Percentiles rank a stretch among this genome's conserved stretches.
Conservation (phyloP, 805 yeast genomes). For the Metschnikowia cubensis region DNA sequence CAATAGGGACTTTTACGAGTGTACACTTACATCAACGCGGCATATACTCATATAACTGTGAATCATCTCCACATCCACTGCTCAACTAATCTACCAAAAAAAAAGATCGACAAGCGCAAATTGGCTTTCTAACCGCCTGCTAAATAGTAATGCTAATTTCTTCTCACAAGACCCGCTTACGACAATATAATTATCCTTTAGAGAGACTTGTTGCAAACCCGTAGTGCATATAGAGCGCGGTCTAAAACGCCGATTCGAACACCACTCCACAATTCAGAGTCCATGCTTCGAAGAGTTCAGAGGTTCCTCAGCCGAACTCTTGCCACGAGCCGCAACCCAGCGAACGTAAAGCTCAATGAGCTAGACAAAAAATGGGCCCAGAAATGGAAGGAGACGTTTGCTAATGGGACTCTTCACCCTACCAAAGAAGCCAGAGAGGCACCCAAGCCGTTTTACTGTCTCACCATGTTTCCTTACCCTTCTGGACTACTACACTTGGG, state of each 20-base stretch:
- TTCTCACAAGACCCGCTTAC: neutral
- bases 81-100: no score
- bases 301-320: neutral
- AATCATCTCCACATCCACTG: neutral
- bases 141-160: neutral
- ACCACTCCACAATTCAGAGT: neutral
- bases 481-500: constrained; percentile 93
- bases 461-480: constrained; percentile 95
- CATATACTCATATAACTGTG: neutral
- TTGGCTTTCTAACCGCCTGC: no score
- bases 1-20: neutral
- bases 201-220: neutral
- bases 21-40: neutral
- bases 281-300: constrained; percentile 1
- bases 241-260: neutral
- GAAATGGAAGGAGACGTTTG: constrained; percentile 42
- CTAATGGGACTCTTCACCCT: constrained; percentile 36
- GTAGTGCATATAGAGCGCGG: constrained; percentile 2
- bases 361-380: constrained; percentile 53
- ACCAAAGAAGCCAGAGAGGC: constrained; percentile 9
- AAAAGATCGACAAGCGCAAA: no score
- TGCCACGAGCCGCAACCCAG: neutral
- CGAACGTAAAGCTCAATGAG: constrained; percentile 18
- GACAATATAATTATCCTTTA: neutral
- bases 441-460: constrained; percentile 47